Base-by-base conservation (phyloP, 164 flowering plant species). In the Malania oleifera region DNA sequence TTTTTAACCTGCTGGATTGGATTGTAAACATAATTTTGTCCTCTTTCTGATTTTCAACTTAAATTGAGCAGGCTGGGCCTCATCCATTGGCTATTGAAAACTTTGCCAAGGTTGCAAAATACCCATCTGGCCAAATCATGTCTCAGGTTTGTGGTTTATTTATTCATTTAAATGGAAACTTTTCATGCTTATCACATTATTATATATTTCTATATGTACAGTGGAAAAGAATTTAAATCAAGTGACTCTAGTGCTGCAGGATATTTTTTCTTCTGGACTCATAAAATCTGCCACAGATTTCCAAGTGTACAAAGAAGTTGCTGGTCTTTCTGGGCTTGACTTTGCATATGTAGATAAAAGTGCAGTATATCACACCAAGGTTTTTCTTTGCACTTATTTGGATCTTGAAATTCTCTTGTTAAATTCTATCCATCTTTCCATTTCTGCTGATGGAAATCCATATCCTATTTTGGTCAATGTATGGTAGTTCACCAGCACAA, bases 361-460 rank as follows among this genome's bases (percentile, higher is more conserved):
- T 64, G 87, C 86, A n/a, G 89, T 89, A 51, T 89, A 89, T 71
- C 93, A 89, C 71, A 89, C 96, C 20, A 89, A 84, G 93, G 96
- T 88, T 50, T 52, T 57, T 46, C 14, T 8, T 20, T 14, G 31
- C 7, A 20, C 40, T 29, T 37, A 22, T 18, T 15, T 22, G 2
- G 17, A 52, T 60, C 46, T 55, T 19, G n/a, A 13, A 19, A 13
- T 1, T 12, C 19, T 49, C 49, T 38, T 7, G n/a, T 3, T 46
- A 9, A 19, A 0, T 46, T 46, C 2, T 22, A 12, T 31, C 9
- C 65, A n/a, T 60, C 44, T 52, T 34, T 61, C 18, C 45, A 51
- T 29, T 51, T 34, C 3, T 4, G 53, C 23, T 12, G 34, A 44
- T 22, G n/a, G 24, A 24, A 7, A 40, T 37, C 24, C 24, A 7